phyloP scores from a whole-genome alignment of 2,329 filamentous ascomycete species.

The Cordyceps pruinosa region DNA sequence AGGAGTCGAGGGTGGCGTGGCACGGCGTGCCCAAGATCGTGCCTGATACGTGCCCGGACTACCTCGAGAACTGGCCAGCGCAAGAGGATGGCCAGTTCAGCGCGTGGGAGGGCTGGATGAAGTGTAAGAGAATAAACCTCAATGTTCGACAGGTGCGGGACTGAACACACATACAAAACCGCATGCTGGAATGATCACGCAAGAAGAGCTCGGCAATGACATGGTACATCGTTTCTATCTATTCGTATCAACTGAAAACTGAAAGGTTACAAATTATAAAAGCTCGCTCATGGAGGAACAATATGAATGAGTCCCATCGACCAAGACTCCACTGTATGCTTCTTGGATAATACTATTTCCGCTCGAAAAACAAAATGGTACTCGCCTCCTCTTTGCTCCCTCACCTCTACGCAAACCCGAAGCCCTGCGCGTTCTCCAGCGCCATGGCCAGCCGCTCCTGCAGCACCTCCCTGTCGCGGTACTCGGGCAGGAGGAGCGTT shows the following conservation, averaged over 20 bases:
- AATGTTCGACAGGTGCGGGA: slow-evolving; percentile 86
- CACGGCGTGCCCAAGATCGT: slow-evolving; percentile 89
- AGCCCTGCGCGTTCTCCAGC: slow-evolving; percentile 80
- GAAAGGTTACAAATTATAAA: not conserved
- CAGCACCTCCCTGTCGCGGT: slow-evolving; percentile 62
- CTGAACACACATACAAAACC: slow-evolving; percentile 17
- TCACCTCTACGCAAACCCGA: slow-evolving; percentile 63
- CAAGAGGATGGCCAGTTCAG: slow-evolving; percentile 45
- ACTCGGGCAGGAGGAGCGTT: slow-evolving; percentile 78
- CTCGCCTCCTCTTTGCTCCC: not conserved
- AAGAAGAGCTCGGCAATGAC: too few relatives aligned
- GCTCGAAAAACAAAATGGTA: not conserved
- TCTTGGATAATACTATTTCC: not conserved
- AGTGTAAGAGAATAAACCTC: slow-evolving; percentile 77
- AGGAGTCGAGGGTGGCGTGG: slow-evolving; percentile 80
- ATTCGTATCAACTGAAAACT: not conserved
- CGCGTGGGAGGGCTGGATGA: slow-evolving; percentile 82
- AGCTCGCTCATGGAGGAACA: slow-evolving; percentile 5
- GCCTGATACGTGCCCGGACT: slow-evolving; percentile 67
- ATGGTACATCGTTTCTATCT: slow-evolving; percentile 7
- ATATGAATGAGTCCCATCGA: not conserved
- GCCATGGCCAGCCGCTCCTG: slow-evolving; percentile 74
- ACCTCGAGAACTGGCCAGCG: slow-evolving; percentile 68
- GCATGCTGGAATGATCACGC: not conserved
- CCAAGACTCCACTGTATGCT: slow-evolving; percentile 4